phyloP scores from a whole-genome alignment of 495 filamentous ascomycete genomes.

The Podospora pseudocomata region DNA sequence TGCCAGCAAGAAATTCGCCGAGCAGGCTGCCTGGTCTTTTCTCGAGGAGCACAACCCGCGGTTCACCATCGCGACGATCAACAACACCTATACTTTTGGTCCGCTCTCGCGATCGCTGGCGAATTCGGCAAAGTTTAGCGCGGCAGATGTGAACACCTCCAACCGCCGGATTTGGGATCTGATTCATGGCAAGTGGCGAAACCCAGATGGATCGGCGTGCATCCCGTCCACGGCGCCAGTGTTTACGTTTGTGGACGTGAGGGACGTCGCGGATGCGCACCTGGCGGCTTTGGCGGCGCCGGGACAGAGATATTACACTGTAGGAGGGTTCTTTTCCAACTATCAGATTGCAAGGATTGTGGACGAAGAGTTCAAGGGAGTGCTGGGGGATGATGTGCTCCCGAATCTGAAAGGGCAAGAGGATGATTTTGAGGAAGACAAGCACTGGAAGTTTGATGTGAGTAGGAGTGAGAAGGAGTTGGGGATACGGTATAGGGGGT shows the following conservation, averaged over 20 bases:
- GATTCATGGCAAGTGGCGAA: constrained; percentile 32
- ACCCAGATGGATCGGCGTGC: background rate
- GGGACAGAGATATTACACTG: constrained; percentile 44
- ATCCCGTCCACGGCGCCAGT: constrained; percentile 40
- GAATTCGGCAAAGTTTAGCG: constrained; percentile 6
- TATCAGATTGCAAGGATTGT: constrained; percentile 36
- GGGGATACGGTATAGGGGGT: constrained; percentile 37
- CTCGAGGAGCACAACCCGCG: constrained; percentile 27
- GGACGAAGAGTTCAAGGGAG: background rate
- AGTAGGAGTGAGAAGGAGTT: constrained; percentile 32
- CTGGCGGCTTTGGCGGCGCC: constrained; percentile 40
- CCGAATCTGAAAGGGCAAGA: constrained; percentile 22
- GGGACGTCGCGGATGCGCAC: constrained; percentile 47
- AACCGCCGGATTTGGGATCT: constrained; percentile 45
- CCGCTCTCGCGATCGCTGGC: constrained; percentile 37
- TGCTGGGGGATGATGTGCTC: constrained; percentile 11
- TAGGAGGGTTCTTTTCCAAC: constrained; percentile 43
- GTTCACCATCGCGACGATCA: constrained; percentile 45
- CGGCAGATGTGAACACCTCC: constrained; percentile 42
- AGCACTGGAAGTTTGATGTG: constrained; percentile 39
- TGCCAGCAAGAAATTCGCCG: constrained; percentile 45
- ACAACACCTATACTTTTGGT: constrained; percentile 46
- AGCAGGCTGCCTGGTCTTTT: constrained; percentile 46
- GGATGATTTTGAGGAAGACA: constrained; percentile 38
- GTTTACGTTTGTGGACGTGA: constrained; percentile 48